Base-by-base conservation (phyloP, 192 early-diverging fungal genomes). In the Entophlyctis luteolus region DNA sequence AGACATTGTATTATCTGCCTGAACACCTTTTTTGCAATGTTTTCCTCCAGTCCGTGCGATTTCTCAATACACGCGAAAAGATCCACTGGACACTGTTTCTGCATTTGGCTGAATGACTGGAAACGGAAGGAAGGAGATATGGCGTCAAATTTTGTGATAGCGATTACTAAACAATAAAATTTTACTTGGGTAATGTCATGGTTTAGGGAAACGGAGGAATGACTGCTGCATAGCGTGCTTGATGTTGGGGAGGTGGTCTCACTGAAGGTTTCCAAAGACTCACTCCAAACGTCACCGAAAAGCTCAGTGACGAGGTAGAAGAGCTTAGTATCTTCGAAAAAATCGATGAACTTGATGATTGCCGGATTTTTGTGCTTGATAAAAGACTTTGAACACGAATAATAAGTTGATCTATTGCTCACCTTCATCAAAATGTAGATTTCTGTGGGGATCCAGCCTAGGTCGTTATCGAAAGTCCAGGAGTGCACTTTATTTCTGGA, bases 61-160 rank as follows among this genome's bases (percentile, higher is more conserved):
- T 76, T 60, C 36, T 84, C 82, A 36, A 84, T 84, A 66, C 80
- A 83, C 50, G 79, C 82, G 68, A 84, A 84, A 25, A 84, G 70
- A 53, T 84, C 82, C 70, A 68, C n/a, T n/a, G n/a, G n/a, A n/a
- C n/a, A n/a, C n/a, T n/a, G n/a, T n/a, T n/a, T n/a, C n/a, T n/a
- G n/a, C n/a, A n/a, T n/a, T n/a, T n/a, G n/a, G n/a, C n/a, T n/a
- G n/a, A n/a, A 58, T 38, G 56, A 12, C 36, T 58, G 33, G 0
- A 22, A 20, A 25, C 50, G 27, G 50, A 53, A 22, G n/a, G n/a
- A 12, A 53, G 14, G 8, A 12, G 50, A 53, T 12, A 22, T 25
- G 16, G 27, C n/a, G n/a, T n/a, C n/a, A n/a, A n/a, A n/a, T n/a
- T n/a, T n/a, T n/a, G n/a, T n/a, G n/a, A n/a, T n/a, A n/a, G n/a